phyloP scores from a whole-genome alignment of 164 flowering plant species.

The Magnolia officinalis region DNA sequence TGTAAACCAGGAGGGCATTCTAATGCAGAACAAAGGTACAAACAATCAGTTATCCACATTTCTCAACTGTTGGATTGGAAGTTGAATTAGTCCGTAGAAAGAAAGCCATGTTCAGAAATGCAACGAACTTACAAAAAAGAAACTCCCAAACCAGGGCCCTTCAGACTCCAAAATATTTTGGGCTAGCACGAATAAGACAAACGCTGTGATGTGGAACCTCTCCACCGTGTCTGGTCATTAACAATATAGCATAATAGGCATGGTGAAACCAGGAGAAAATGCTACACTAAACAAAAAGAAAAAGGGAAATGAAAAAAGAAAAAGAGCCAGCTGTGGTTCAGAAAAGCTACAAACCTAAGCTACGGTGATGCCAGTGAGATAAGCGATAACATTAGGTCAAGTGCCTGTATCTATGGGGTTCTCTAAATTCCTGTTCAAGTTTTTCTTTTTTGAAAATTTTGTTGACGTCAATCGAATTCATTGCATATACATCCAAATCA shows the following conservation, averaged over 20 bases:
- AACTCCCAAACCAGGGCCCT: slow-evolving; percentile 89
- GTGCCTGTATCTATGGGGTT: no score
- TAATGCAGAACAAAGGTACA: slow-evolving; percentile 28
- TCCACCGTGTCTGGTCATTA: slow-evolving; percentile 75
- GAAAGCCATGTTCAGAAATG: background rate
- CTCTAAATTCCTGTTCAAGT: no score
- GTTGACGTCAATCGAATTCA: no score
- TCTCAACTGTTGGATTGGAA: background rate
- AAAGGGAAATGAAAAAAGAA: background rate
- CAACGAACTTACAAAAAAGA: slow-evolving; percentile 58
- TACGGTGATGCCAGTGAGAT: no score
- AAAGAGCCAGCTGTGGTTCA: no score
- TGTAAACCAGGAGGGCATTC: slow-evolving; percentile 78
- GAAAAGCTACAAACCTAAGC: no score
- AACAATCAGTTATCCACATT: background rate
- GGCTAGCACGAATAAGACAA: slow-evolving; percentile 80
- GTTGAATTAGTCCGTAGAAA: background rate
- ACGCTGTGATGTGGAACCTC: slow-evolving; percentile 92
- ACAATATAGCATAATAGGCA: slow-evolving; percentile 9
- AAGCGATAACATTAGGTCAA: no score
- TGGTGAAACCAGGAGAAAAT: slow-evolving; percentile 1
- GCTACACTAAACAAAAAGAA: background rate
- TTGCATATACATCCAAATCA: no score
- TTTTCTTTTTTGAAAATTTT: no score
- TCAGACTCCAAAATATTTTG: slow-evolving; percentile 97